These are phyloP conservation scores for Trametes cingulata DNA, from an alignment of 768 basidiomycete species.

Conservation along the genomic window DNA sequence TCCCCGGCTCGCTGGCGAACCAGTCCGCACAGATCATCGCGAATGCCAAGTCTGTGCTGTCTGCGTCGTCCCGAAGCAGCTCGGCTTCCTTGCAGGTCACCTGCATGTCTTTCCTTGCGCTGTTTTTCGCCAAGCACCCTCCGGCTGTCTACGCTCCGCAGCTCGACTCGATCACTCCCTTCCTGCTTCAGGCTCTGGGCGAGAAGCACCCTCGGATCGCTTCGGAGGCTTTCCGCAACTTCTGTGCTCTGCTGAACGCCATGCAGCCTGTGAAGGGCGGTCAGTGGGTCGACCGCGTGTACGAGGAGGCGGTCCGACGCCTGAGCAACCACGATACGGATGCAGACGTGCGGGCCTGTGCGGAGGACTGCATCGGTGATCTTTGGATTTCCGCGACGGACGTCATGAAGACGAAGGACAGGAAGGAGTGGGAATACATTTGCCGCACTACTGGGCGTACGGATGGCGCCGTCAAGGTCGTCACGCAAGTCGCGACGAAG, in stretches of 20 bases:
- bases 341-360: conserved; percentile 81
- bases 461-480: conserved; percentile 76
- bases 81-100: conserved; percentile 83
- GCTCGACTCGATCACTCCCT: conserved; percentile 69
- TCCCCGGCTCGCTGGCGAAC: conserved; percentile 78
- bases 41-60: conserved; percentile 64
- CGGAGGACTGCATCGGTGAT: conserved; percentile 82
- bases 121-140: conserved; percentile 77
- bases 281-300: conserved; percentile 73
- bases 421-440: conserved; percentile 81
- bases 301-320: conserved; percentile 69
- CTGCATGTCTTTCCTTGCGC: conserved; percentile 80
- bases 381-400: conserved; percentile 88
- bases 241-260: conserved; percentile 78
- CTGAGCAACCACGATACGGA: conserved; percentile 85
- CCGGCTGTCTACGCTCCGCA: conserved; percentile 57
- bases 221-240: conserved; percentile 85
- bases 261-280: conserved; percentile 65
- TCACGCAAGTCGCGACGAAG: conserved; percentile 79
- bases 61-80: conserved; percentile 69
- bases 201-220: conserved; percentile 90
- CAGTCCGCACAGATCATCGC: conserved; percentile 66
- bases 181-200: conserved; percentile 68
- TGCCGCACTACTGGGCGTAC: conserved; percentile 70
- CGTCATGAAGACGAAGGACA: conserved; percentile 57